Evolutionary conservation across 164 flowering plant species (phyloP).

Genomic region (Chloranthus sessilifolius): DNA sequence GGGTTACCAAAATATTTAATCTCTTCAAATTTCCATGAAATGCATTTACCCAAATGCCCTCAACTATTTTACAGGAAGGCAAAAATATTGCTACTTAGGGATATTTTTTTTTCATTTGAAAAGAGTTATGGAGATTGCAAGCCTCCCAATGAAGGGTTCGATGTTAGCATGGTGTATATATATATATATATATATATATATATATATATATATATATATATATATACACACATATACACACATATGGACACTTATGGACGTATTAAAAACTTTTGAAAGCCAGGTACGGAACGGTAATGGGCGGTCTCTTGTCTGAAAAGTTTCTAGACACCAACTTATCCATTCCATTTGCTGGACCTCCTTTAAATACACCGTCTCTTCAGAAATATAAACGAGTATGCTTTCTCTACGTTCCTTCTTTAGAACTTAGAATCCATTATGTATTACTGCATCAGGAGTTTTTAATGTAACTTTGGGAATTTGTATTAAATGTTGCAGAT

Average conservation of each 20-base stretch:
- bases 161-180: too few species aligned
- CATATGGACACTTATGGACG: neutral
- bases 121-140: too few species aligned
- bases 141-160: too few species aligned
- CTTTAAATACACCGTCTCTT: constrained; percentile 90
- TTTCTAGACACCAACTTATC: constrained; percentile 78
- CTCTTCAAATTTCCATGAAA: too few species aligned
- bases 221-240: neutral
- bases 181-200: too few species aligned
- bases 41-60: too few species aligned
- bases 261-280: too few species aligned
- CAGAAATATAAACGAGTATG: constrained; percentile 95
- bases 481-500: constrained; percentile 40
- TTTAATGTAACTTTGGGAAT: neutral
- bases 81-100: too few species aligned
- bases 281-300: constrained; percentile 99
- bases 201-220: too few species aligned
- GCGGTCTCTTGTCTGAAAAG: constrained; percentile 91
- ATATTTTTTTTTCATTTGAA: too few species aligned
- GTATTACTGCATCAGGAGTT: neutral
- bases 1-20: too few species aligned
- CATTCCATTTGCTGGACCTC: constrained; percentile 92
- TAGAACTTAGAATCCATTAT: neutral
- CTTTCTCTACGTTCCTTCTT: neutral
- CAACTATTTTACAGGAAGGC: too few species aligned